A percentile compares a stretch with the other conserved stretches of the same genome.
These are phyloP conservation scores for Ganoderma lingzhi DNA, from an alignment of 1,284 basidiomycete species.

Conservation along the genomic window DNA sequence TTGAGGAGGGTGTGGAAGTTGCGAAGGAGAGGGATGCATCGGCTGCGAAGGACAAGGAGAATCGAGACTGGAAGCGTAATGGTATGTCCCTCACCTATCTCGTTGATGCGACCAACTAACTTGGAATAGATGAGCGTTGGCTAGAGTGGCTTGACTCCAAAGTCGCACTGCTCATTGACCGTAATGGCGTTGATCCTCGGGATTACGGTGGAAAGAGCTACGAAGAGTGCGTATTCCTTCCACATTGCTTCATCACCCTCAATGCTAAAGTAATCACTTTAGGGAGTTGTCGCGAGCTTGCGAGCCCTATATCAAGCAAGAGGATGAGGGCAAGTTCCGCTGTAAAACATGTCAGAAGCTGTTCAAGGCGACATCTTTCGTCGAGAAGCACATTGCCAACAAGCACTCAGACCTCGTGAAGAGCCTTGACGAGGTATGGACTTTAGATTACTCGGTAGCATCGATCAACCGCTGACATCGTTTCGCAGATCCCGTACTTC, in stretches of 20 bases:
- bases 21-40: conserved; percentile 39
- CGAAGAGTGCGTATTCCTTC: conserved; percentile 76
- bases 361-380: conserved; percentile 94
- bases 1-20: conserved; percentile 50
- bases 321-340: conserved; percentile 94
- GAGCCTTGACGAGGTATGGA: conserved; percentile 74
- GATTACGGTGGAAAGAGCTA: conserved; percentile 89
- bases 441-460: background rate
- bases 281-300: conserved; percentile 85
- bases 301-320: conserved; percentile 87
- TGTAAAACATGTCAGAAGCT: conserved; percentile 95
- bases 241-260: conserved; percentile 4
- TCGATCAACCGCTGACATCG: conserved; percentile 14
- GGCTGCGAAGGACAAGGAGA: conserved; percentile 53
- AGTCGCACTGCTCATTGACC: conserved; percentile 78
- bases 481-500: conserved; percentile 79
- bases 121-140: conserved; percentile 81
- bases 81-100: conserved; percentile 47
- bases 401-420: conserved; percentile 88
- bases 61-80: conserved; percentile 73
- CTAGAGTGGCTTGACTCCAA: conserved; percentile 88
- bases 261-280: conserved; percentile 24
- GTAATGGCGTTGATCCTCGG: conserved; percentile 80
- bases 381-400: conserved; percentile 93
- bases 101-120: conserved; percentile 8